Percentiles rank a stretch among this genome's conserved stretches.
phyloP scores from a whole-genome alignment of 169 alveolate genomes.

The Besnoitia besnoiti region DNA sequence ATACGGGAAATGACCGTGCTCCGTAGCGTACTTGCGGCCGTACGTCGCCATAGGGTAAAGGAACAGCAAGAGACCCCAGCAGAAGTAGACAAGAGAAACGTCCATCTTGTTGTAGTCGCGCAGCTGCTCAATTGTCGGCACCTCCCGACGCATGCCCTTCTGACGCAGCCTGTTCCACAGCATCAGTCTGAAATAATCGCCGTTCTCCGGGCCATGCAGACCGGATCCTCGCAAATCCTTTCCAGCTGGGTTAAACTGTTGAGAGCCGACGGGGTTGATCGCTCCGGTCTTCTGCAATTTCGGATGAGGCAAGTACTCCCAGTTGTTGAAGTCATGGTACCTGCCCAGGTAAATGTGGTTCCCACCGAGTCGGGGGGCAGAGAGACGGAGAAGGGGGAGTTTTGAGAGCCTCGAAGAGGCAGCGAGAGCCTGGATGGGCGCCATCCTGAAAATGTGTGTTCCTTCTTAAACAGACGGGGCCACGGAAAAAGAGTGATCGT shows the following conservation, averaged over 20 bases:
- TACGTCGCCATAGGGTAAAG: conserved; percentile 72
- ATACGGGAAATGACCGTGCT: conserved; percentile 86
- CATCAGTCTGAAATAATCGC: conserved; percentile 82
- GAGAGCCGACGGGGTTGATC: conserved; percentile 53
- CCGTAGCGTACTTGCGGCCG: conserved; percentile 76
- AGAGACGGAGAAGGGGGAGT: background rate
- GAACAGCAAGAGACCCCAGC: conserved; percentile 76
- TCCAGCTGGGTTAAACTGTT: conserved; percentile 33
- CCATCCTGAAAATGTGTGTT: background rate
- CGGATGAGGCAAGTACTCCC: conserved; percentile 64
- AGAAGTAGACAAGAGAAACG: conserved; percentile 81
- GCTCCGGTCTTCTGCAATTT: conserved; percentile 30
- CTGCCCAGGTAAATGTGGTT: conserved; percentile 57
- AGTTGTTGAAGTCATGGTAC: conserved; percentile 59
- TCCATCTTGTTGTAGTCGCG: conserved; percentile 79
- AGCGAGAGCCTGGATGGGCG: background rate
- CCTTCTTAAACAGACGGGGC: background rate
- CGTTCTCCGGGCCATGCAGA: conserved; percentile 90
- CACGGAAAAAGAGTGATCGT: background rate
- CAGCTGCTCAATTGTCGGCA: conserved; percentile 80
- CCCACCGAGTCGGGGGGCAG: conserved; percentile 29
- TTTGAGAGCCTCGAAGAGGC: background rate
- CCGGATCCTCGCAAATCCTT: conserved; percentile 86
- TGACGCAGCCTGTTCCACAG: conserved; percentile 87
- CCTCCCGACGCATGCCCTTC: conserved; percentile 84